Evolutionary conservation across 345 rosid genomes (phyloP), one percentile per base, ranked within the genome.

Genomic region (Syzygium aromaticum): DNA sequence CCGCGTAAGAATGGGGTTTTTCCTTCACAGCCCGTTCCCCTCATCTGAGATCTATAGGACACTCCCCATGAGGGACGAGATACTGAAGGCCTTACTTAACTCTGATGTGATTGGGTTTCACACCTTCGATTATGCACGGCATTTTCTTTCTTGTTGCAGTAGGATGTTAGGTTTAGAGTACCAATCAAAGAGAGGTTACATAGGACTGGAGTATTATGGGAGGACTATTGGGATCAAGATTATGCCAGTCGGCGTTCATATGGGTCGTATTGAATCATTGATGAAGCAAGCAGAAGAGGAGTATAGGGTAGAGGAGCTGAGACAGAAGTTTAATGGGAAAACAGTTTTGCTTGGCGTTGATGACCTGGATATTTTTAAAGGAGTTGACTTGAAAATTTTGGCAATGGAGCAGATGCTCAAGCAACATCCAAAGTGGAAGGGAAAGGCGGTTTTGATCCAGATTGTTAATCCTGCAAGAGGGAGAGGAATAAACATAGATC

Each of bases 71-170:
- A 89, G 93, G 83, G 93, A 92, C 21, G 93, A 91, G 64, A 90
- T 92, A 84, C 87, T 92, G 43, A 91, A 90, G 86, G 91, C 91
- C 28, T 85, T 92, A 49, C 91, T 92, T 46, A 92, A 92, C 77
- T 83, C 87, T 40, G 93, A 92, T 63, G 89, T 92, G 78, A 92
- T 92, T 63, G 93, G 93, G 43, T 92, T 92, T 82, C 93, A 92
- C 88, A 92, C 93, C 43, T 91, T 92, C 52, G 93, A 92, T 88
- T 92, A 92, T 88, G 92, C 93, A 33, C 88, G 92, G 5, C 93
- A 92, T 87, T 92, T 92, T 84, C 93, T 92, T 73, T 88, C 94
- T n/a, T 91, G 94, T 85, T 92, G 94, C 84, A 90, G 94, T 85
- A 89, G 94, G 88, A 92, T 92, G 90, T 86, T 92, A 84, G 93